Base-by-base conservation (phyloP, 2,329 filamentous ascomycete genomes). In the Cladosporium cucumerinum region DNA sequence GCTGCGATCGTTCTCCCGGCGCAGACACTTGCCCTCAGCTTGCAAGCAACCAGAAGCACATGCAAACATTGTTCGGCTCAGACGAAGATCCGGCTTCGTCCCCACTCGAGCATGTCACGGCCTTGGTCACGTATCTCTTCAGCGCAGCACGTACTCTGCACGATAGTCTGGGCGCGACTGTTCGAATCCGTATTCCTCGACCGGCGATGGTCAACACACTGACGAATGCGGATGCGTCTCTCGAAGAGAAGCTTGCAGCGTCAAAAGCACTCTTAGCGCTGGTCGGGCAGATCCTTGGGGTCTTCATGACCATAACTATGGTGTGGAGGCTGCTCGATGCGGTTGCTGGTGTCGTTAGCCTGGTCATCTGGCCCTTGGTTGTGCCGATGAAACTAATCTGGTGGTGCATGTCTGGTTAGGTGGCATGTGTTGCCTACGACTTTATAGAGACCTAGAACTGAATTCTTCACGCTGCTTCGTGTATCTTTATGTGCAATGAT, bases 291-390 rank as follows among this genome's bases (percentile, higher is more conserved):
- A 65, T 65, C 4, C 18, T 74, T 39, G 67, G 70, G 7, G 62
- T 72, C 3, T 62, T 74, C 49, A 69, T 71, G 25, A 65, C 67
- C 30, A 30, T 75, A 23, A 68, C 69, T 2, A 67, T 71, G 65
- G 49, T 72, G 1, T 73, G 71, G 68, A 69, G 70, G 61, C 34
- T 75, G 1, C 67, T 68, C 7, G 67, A 66, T 14, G 72, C 72
- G 39, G 61, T 74, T 6, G 57, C 67, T 58, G 66, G 70, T 25
- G 57, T 73, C n/a, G 23, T 74, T 18, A 68, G 69, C 23, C 60
- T 73, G 11, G 36, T 74, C 48, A 54, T 74, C 1, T 76, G 72
- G 72, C 73, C 73, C 30, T 59, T 75, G n/a, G 61, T 65, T 34
- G 68, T 73, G 30, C 70, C 72, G 1, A 63, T 72, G 32, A 65